Conservation (phyloP, 192 early-diverging fungal species). For the Chytriomyces confervae region DNA sequence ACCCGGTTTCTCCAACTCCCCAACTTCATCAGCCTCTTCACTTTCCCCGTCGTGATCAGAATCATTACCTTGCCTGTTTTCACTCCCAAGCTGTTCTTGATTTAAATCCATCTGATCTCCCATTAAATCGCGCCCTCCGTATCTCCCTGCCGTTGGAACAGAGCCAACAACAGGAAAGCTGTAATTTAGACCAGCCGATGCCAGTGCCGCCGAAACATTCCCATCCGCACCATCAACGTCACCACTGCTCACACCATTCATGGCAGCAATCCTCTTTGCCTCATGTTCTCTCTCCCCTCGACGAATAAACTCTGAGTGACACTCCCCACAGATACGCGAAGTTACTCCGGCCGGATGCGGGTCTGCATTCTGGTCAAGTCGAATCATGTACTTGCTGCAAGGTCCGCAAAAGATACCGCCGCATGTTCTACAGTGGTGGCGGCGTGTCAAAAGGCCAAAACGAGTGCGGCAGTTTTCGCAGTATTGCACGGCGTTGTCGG, state of each 20-base stretch:
- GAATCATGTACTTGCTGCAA: slow-evolving; percentile 4
- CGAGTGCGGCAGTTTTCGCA: slow-evolving; percentile 15
- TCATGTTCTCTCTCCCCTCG: slow-evolving; percentile 4
- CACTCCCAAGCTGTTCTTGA: no score
- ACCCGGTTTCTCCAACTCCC: neutral
- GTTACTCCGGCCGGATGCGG: slow-evolving; percentile 12
- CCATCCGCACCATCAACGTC: neutral
- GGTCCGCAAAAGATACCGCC: slow-evolving; percentile 30
- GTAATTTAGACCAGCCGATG: neutral
- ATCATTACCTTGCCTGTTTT: neutral
- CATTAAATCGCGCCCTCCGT: neutral
- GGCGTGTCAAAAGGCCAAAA: slow-evolving; percentile 27
- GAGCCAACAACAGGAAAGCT: neutral
- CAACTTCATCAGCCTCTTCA: neutral
- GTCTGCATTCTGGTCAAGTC: slow-evolving; percentile 26
- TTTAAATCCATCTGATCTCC: neutral
- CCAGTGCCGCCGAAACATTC: neutral
- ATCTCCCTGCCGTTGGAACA: neutral
- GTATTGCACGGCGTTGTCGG: neutral
- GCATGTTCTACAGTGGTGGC: slow-evolving; percentile 33
- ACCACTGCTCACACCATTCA: neutral
- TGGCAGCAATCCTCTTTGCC: neutral
- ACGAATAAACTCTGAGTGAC: neutral
- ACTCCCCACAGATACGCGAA: slow-evolving; percentile 8
- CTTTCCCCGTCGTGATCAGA: neutral